Conservation (phyloP, 345 rosid species). For the Barbarea vulgaris region DNA sequence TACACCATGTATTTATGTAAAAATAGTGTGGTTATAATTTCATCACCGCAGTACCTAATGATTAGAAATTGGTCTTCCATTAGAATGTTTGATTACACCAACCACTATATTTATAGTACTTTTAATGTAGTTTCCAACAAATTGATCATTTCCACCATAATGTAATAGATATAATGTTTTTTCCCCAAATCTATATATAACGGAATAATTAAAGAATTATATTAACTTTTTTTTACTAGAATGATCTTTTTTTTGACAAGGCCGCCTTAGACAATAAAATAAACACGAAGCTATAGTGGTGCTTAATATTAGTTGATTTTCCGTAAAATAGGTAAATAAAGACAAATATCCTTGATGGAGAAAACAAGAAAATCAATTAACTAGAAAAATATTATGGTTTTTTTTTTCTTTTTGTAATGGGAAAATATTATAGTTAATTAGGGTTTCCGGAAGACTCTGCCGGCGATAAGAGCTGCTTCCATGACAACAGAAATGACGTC, state of each 20-base stretch:
- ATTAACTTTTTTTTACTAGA: neutral
- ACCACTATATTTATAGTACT: neutral
- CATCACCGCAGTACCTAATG: neutral
- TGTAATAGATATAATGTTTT: neutral
- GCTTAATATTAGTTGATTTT: neutral
- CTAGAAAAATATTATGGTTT: neutral
- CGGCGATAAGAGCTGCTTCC: conserved; percentile 93
- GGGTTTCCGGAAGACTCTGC: conserved; percentile 76
- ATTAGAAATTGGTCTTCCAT: neutral
- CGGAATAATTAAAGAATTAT: neutral
- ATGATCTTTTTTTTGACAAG: neutral
- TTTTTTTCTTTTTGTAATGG: neutral
- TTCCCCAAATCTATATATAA: neutral
- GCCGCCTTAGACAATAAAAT: neutral
- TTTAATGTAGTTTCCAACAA: neutral
- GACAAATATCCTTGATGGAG: neutral
- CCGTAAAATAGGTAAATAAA: neutral
- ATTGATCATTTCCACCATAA: neutral
- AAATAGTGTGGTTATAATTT: neutral
- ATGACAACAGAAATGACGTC: conserved; percentile 66
- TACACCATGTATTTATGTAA: no score
- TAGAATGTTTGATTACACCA: neutral
- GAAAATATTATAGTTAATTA: conserved; percentile 16
- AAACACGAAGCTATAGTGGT: neutral
- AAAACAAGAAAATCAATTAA: conserved; percentile 1